A percentile compares a stretch with the other conserved stretches of the same genome.
Conservation (phyloP, 495 filamentous ascomycete species). For the Penicillium samsonianum region DNA sequence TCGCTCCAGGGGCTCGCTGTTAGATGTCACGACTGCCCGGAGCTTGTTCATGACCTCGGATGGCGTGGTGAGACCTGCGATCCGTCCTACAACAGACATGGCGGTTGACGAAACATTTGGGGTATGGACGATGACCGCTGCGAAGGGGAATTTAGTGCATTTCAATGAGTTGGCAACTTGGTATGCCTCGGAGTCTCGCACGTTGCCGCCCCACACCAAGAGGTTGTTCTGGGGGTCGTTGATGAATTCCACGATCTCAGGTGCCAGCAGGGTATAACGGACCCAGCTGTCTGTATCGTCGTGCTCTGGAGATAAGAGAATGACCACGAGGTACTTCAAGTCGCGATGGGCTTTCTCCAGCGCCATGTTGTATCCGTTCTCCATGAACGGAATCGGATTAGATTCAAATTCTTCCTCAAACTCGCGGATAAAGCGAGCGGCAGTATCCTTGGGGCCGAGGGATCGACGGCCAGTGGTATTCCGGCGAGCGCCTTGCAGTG, state of each 20-base stretch:
- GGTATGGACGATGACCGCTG: conserved; percentile 79
- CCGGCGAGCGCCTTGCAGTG: conserved; percentile 52
- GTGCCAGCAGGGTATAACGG: conserved; percentile 73
- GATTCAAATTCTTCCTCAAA: conserved; percentile 91
- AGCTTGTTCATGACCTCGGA: conserved; percentile 70
- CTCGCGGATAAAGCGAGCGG: conserved; percentile 82
- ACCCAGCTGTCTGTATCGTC: conserved; percentile 88
- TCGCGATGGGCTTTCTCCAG: conserved; percentile 86
- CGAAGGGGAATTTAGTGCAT: conserved; percentile 89
- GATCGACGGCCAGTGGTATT: conserved; percentile 69
- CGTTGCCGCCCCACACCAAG: conserved; percentile 86
- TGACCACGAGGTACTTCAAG: conserved; percentile 83
- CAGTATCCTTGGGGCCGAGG: conserved; percentile 81
- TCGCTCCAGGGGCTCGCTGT: conserved; percentile 66
- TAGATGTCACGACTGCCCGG: conserved; percentile 65
- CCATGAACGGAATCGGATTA: conserved; percentile 69
- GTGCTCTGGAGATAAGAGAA: conserved; percentile 87
- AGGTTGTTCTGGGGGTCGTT: conserved; percentile 72
- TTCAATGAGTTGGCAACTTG: conserved; percentile 81
- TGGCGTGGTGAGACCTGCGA: conserved; percentile 67
- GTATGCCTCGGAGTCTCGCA: conserved; percentile 90
- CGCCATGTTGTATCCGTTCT: conserved; percentile 86
- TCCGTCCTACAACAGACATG: conserved; percentile 82
- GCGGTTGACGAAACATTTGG: conserved; percentile 75
- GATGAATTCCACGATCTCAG: conserved; percentile 71